Base-by-base conservation (phyloP, 2,329 filamentous ascomycete genomes). In the Fusarium beomiforme region DNA sequence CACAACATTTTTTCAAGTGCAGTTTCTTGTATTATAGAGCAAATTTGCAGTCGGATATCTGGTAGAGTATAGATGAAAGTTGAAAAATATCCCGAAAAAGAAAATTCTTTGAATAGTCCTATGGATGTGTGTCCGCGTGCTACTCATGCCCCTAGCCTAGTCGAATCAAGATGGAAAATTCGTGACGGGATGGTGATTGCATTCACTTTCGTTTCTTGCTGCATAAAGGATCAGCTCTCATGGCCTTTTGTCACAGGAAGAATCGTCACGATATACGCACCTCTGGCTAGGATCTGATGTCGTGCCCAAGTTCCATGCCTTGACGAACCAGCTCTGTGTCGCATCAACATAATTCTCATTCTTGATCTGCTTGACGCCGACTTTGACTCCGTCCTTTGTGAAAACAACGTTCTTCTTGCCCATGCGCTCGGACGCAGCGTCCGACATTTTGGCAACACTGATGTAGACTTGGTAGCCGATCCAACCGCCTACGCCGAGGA, bases 391-490 rank as follows among this genome's bases (percentile, higher is more conserved):
- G 61, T 94, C 92, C 79, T 92, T 93, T 41, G 90, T 91, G 80
- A 94, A 92, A 42, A 89, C 85, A 61, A 95, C 88, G 78, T 94
- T 92, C 83, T 92, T 92, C 82, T 89, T 89, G 79, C 91, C 89
- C 88, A 94, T 92, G 77, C 89, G 89, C 80, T 91, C 85, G 51
- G 87, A 88, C 49, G 92, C 91, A 64, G 88, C 85, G 65, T 88
- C 84, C 67, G 88, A 87, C 75, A 95, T 90, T 79, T 92, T 87
- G 81, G 85, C 85, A 59, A 88, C 85, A 81, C 89, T 90, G 59
- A 92, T 81, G 81, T 92, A 94, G 79, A 94, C 86, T 67, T 93
- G 90, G 81, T 93, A 94, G 67, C 88, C 87, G 63, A 95, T 84
- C 82, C 89, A 93, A 61, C 85, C 91, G 47, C 87, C 79, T 59